Evolutionary conservation across 2,329 filamentous ascomycete genomes (phyloP).

Genomic region (Phyllosticta capitalensis): DNA sequence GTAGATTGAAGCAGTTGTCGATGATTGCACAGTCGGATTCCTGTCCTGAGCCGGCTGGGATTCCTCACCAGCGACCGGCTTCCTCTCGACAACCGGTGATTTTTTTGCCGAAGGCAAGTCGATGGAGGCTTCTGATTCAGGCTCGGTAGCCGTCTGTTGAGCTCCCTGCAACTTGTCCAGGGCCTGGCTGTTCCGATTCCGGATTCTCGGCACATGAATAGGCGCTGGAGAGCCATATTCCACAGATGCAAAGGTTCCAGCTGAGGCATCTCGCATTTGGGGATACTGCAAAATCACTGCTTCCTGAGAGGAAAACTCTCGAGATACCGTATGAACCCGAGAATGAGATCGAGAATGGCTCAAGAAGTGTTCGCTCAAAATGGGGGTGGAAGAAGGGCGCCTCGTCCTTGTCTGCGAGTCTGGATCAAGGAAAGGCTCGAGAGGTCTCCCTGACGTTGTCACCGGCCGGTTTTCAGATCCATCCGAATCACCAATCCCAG

Average conservation of each 20-base stretch:
- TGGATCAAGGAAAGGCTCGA: constrained; percentile 1
- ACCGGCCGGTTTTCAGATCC: constrained; percentile 1
- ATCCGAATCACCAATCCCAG: neutral
- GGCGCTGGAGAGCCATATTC: neutral
- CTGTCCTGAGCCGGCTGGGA: neutral
- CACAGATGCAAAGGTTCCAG: neutral
- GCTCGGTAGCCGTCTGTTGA: neutral
- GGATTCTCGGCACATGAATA: neutral
- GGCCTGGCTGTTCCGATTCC: neutral
- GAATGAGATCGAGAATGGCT: neutral
- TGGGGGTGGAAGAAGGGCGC: neutral
- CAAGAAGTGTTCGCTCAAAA: neutral
- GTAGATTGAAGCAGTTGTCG: neutral
- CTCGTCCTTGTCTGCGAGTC: neutral
- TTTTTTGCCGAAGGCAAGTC: neutral
- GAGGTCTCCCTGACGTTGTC: constrained; percentile 5
- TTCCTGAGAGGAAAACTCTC: neutral
- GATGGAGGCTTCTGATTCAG: neutral
- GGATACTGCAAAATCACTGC: neutral
- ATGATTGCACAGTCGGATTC: neutral
- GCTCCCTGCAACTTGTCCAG: neutral
- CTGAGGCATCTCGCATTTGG: neutral
- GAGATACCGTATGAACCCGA: neutral
- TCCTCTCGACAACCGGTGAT: neutral
- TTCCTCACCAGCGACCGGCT: neutral